Evolutionary conservation across 805 yeast genomes (phyloP).

Genomic region (Cyberlindnera suaveolens): DNA sequence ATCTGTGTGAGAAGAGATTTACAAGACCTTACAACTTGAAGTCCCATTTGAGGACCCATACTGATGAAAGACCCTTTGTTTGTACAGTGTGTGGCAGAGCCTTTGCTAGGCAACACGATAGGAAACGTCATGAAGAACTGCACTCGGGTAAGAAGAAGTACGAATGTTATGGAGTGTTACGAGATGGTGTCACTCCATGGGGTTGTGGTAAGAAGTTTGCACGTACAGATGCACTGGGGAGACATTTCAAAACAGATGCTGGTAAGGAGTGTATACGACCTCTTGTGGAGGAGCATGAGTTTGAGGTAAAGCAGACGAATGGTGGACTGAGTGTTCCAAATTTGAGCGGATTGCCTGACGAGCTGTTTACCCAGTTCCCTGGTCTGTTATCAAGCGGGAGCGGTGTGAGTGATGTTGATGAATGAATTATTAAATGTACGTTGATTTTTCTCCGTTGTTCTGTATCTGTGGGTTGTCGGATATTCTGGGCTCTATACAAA

Average conservation of each 20-base stretch:
- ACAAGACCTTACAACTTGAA: constrained; percentile 91
- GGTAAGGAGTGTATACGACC: constrained; percentile 70
- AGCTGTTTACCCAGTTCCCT: constrained; percentile 20
- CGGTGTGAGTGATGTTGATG: not conserved
- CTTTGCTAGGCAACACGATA: constrained; percentile 74
- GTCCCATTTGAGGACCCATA: constrained; percentile 87
- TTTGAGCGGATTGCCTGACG: constrained; percentile 6
- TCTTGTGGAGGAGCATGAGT: constrained; percentile 51
- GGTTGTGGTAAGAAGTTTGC: constrained; percentile 81
- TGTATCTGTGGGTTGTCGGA: no score
- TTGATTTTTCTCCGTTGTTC: no score
- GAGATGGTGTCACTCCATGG: constrained; percentile 52
- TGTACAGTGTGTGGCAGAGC: constrained; percentile 76
- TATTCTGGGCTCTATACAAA: no score
- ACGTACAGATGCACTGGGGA: constrained; percentile 68
- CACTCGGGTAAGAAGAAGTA: constrained; percentile 73
- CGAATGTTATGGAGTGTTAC: constrained; percentile 61
- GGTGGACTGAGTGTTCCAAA: constrained; percentile 1
- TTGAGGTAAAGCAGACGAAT: constrained; percentile 16
- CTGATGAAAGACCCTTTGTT: constrained; percentile 73
- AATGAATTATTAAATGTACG: not conserved
- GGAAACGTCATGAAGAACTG: constrained; percentile 68
- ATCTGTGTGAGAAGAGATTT: constrained; percentile 77
- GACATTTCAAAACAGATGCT: constrained; percentile 76
- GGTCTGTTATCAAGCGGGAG: constrained; percentile 3